Evolutionary conservation across 2,329 filamentous ascomycete species (phyloP).

Genomic region (Fusarium albidum): DNA sequence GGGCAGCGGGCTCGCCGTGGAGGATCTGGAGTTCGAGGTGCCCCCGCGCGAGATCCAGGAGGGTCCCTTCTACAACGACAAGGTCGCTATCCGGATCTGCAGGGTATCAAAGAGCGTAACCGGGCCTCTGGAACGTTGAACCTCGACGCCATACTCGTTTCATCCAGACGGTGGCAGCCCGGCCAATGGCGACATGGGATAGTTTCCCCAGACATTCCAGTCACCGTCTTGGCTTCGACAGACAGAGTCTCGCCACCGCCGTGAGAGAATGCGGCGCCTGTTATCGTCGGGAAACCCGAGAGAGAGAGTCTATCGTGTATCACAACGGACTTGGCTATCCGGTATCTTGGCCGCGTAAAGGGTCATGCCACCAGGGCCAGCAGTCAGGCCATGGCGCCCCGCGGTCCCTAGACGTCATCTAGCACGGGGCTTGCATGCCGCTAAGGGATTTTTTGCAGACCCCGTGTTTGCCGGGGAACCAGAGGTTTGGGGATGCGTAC

Average conservation of each 20-base stretch:
- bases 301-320: conserved; percentile 13
- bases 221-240: conserved; percentile 12
- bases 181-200: conserved; percentile 10
- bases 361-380: conserved; percentile 29
- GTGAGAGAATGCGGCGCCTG: conserved; percentile 16
- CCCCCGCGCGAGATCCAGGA: conserved; percentile 53
- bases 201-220: conserved; percentile 34
- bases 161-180: conserved; percentile 4
- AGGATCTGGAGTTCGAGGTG: conserved; percentile 53
- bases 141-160: conserved; percentile 11
- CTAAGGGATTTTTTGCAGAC: conserved; percentile 4
- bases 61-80: conserved; percentile 71
- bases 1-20: conserved; percentile 53
- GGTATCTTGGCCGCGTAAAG: conserved; percentile 14
- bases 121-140: conserved; percentile 5
- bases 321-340: conserved; percentile 2
- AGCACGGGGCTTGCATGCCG: neutral
- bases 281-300: conserved; percentile 14
- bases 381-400: conserved; percentile 30
- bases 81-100: conserved; percentile 66
- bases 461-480: conserved; percentile 15
- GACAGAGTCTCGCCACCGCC: neutral
- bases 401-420: conserved; percentile 13
- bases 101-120: conserved; percentile 40
- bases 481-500: conserved; percentile 4